Percentiles rank a stretch among this genome's conserved stretches.
Evolutionary conservation across 345 rosid species (phyloP).

Genomic region (Cochlearia excelsa): DNA sequence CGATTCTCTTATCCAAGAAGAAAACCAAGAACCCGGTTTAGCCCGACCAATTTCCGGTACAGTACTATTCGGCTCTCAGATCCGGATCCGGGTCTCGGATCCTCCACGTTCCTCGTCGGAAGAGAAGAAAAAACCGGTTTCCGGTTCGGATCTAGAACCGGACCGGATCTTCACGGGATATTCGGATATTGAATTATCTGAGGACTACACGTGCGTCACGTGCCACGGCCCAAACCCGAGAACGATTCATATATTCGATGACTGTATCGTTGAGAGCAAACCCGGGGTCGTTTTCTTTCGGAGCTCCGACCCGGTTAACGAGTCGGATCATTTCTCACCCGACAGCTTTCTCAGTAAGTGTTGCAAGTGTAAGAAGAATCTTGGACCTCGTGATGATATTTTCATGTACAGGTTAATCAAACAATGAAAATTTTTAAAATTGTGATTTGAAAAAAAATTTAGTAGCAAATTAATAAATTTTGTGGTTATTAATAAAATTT

Average conservation of each 20-base stretch:
- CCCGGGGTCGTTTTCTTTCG: conserved; percentile 49
- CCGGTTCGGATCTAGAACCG: conserved; percentile 42
- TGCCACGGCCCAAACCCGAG: conserved; percentile 79
- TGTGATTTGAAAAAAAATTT: neutral
- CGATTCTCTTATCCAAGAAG: conserved; percentile 54
- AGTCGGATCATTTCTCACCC: conserved; percentile 40
- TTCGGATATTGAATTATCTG: conserved; percentile 79
- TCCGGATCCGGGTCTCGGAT: conserved; percentile 75
- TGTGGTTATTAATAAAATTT: conserved; percentile 10
- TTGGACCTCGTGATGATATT: conserved; percentile 77
- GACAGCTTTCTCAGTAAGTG: conserved; percentile 76
- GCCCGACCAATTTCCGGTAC: conserved; percentile 51
- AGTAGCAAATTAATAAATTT: conserved; percentile 6
- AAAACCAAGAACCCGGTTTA: conserved; percentile 30
- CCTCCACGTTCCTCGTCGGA: conserved; percentile 55
- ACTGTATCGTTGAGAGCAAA: conserved; percentile 69
- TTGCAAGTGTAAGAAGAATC: conserved; percentile 68
- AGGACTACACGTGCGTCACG: conserved; percentile 91
- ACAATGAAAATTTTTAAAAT: no score
- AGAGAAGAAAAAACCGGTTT: conserved; percentile 12
- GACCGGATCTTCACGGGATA: conserved; percentile 43
- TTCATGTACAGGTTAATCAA: conserved; percentile 76
- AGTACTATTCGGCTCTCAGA: conserved; percentile 74
- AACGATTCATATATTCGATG: conserved; percentile 83
- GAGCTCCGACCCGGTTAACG: conserved; percentile 32